These are phyloP conservation scores for Rhizophagus clarus DNA, from an alignment of 192 early-diverging fungal species.

Conservation along the genomic window DNA sequence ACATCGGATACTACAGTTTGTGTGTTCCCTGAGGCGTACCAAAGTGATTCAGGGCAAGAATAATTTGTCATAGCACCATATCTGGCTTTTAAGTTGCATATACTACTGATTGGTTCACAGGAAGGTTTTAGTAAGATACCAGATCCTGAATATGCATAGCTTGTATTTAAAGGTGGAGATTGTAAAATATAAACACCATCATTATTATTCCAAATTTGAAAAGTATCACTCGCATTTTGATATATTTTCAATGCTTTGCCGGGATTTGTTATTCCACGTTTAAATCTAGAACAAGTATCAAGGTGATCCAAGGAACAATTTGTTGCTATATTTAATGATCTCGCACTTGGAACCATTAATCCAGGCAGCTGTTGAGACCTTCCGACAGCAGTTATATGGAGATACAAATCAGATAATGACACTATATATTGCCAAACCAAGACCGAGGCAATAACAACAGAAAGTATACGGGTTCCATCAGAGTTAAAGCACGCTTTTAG, in stretches of 20 bases:
- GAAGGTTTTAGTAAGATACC: not conserved
- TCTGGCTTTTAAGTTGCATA: not conserved
- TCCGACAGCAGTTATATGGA: not conserved
- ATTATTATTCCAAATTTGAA: not conserved
- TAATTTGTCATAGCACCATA: not conserved
- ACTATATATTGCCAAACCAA: not conserved
- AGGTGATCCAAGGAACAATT: not conserved
- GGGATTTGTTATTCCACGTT: not conserved
- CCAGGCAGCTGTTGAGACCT: not conserved
- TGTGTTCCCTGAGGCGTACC: not conserved
- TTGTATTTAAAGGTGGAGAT: not conserved
- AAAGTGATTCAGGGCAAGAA: not conserved
- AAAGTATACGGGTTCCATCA: not conserved
- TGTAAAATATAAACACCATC: not conserved
- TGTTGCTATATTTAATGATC: constrained; percentile 1
- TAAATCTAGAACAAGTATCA: not conserved
- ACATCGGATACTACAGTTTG: not conserved
- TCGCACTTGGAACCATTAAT: not conserved
- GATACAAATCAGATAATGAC: not conserved
- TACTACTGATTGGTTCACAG: constrained; percentile 1
- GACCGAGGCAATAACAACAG: not conserved
- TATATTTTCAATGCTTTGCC: not conserved
- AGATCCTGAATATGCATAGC: not conserved
- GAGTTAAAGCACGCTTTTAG: not conserved
- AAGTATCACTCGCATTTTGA: not conserved